A percentile compares a stretch with the other conserved stretches of the same genome.
Conservation (phyloP, 208 protist genomes). For the Acanthamoeba castellanii region DNA sequence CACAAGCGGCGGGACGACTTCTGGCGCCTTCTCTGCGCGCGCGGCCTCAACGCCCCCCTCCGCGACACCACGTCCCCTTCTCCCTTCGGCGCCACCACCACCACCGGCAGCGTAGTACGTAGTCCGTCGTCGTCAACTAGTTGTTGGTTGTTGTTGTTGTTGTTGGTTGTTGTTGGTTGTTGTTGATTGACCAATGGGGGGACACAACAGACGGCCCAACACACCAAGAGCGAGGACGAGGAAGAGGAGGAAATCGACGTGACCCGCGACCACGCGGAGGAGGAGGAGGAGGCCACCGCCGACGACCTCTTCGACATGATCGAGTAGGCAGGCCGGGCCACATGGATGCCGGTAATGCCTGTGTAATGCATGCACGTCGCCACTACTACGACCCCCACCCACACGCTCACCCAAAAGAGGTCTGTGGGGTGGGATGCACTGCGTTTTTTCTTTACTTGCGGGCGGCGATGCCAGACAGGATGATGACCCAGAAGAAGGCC, state of each 20-base stretch:
- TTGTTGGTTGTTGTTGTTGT: too few relatives aligned
- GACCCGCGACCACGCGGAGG: not conserved
- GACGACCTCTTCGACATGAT: not conserved
- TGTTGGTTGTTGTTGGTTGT: too few relatives aligned
- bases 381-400: too few relatives aligned
- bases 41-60: not conserved
- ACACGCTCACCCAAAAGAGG: too few relatives aligned
- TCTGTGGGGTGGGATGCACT: too few relatives aligned
- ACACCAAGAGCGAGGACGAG: not conserved
- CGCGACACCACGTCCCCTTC: not conserved
- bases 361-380: too few relatives aligned
- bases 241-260: not conserved
- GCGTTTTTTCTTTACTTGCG: too few relatives aligned
- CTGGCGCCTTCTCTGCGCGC: conserved; percentile 23
- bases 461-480: not conserved
- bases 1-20: conserved; percentile 79
- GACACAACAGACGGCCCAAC: too few relatives aligned
- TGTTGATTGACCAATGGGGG: too few relatives aligned
- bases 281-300: not conserved
- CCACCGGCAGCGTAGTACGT: conserved; percentile 68
- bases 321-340: too few relatives aligned
- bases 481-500: conserved; percentile 37
- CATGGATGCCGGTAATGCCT: too few relatives aligned
- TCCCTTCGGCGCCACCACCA: not conserved
- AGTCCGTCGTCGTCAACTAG: not conserved